Percentiles rank a stretch among this genome's conserved stretches.
These are phyloP conservation scores for Choiromyces venosus DNA, from an alignment of 495 filamentous ascomycete species.

Conservation along the genomic window DNA sequence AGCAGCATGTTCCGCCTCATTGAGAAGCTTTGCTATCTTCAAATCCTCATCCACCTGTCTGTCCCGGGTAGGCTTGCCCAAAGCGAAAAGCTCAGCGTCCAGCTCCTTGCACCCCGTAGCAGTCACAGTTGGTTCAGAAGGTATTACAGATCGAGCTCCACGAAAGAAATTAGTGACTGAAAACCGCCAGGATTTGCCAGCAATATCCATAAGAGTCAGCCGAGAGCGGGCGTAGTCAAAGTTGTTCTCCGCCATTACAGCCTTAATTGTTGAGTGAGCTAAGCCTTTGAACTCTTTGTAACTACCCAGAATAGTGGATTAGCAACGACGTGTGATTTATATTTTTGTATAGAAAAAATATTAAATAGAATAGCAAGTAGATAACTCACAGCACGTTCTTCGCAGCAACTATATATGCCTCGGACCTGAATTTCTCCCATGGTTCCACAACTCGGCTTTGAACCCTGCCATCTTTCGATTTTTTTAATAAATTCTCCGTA, in stretches of 20 bases:
- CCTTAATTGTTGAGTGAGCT: conserved; percentile 72
- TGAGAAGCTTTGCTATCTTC: conserved; percentile 59
- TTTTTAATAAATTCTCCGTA: conserved; percentile 75
- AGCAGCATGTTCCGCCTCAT: conserved; percentile 69
- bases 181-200: conserved; percentile 78
- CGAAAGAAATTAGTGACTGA: conserved; percentile 69
- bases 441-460: conserved; percentile 42
- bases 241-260: conserved; percentile 85
- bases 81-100: conserved; percentile 67
- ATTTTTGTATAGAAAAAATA: background rate
- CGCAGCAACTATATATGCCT: conserved; percentile 67
- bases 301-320: conserved; percentile 39
- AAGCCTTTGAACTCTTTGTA: conserved; percentile 78
- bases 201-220: conserved; percentile 65
- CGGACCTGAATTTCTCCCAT: conserved; percentile 68
- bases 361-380: background rate
- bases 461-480: conserved; percentile 33
- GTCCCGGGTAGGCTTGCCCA: conserved; percentile 51
- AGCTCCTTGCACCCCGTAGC: conserved; percentile 71
- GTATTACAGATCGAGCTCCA: conserved; percentile 53
- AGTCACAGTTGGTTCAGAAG: conserved; percentile 59
- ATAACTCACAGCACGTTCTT: conserved; percentile 49
- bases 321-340: background rate
- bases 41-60: conserved; percentile 61
- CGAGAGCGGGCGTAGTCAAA: conserved; percentile 76